Percentiles rank a stretch among this genome's conserved stretches.
Evolutionary conservation across 1,284 basidiomycete genomes (phyloP).

Genomic region (Ceratobasidium sp.): DNA sequence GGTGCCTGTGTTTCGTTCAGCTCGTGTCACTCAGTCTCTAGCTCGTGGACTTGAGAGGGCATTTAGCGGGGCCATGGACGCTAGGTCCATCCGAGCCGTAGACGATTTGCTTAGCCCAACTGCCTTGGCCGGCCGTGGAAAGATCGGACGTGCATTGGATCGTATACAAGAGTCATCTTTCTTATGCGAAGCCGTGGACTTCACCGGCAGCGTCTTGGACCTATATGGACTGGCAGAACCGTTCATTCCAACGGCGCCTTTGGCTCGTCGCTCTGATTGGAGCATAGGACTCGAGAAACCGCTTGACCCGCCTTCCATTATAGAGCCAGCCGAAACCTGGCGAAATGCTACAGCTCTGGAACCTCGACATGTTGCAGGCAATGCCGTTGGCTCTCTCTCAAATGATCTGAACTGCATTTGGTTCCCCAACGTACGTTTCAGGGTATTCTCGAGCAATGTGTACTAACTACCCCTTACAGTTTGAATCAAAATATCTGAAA

Average conservation of each 20-base stretch:
- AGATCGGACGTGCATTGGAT: constrained; percentile 21
- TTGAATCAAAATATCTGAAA: neutral
- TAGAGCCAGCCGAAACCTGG: neutral
- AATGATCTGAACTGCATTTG: neutral
- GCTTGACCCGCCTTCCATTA: neutral
- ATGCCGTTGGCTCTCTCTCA: neutral
- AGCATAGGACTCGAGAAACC: neutral
- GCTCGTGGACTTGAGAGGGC: constrained; percentile 19
- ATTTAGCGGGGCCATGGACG: constrained; percentile 6
- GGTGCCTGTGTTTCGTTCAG: constrained; percentile 8
- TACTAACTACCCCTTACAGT: neutral
- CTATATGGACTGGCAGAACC: neutral
- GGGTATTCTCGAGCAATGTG: neutral
- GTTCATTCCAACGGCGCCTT: neutral
- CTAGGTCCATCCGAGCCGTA: neutral
- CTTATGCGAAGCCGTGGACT: constrained; percentile 3
- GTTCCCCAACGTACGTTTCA: neutral
- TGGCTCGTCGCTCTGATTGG: neutral
- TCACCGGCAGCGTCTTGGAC: neutral
- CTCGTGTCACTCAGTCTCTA: constrained; percentile 13
- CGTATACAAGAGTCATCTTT: constrained; percentile 15
- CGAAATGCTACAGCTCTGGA: neutral
- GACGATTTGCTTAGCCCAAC: constrained; percentile 25
- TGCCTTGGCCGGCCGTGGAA: constrained; percentile 17
- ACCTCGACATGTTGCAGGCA: neutral